phyloP scores from a whole-genome alignment of 163 green algal species.

The Chlamydomonas reinhardtii region DNA sequence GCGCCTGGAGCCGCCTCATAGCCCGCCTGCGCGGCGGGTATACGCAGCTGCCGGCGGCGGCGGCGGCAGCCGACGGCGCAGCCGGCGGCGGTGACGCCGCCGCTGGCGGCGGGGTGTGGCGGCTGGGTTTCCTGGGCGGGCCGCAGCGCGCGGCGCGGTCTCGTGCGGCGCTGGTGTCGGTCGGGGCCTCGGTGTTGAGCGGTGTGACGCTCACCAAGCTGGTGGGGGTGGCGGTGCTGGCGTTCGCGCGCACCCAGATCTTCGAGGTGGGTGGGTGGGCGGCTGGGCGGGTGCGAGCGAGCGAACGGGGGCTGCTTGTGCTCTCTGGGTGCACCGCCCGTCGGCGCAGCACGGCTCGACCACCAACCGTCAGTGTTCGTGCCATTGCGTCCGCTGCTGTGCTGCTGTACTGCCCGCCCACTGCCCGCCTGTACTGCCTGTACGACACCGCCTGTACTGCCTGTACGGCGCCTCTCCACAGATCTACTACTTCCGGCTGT shows the following conservation, averaged over 20 bases:
- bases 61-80: background rate
- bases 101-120: too few relatives aligned
- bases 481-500: conserved; percentile 91
- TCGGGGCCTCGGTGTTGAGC: conserved; percentile 83
- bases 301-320: too few relatives aligned
- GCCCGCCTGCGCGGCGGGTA: background rate
- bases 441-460: too few relatives aligned
- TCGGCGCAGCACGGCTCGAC: too few relatives aligned
- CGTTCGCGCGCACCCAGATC: conserved; percentile 83
- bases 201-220: conserved; percentile 95
- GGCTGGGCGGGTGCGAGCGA: too few relatives aligned
- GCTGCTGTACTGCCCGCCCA: too few relatives aligned
- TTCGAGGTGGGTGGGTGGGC: conserved; percentile 66
- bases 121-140: too few relatives aligned
- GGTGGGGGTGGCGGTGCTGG: conserved; percentile 87
- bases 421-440: too few relatives aligned
- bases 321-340: too few relatives aligned
- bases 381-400: too few relatives aligned
- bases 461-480: too few relatives aligned
- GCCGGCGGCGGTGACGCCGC: background rate
- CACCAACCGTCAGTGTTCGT: too few relatives aligned
- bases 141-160: conserved; percentile 45
- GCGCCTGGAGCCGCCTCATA: background rate
- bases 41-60: background rate
- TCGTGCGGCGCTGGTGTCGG: conserved; percentile 61